phyloP scores from a whole-genome alignment of 805 yeast genomes.

The Yarrowia porcina region DNA sequence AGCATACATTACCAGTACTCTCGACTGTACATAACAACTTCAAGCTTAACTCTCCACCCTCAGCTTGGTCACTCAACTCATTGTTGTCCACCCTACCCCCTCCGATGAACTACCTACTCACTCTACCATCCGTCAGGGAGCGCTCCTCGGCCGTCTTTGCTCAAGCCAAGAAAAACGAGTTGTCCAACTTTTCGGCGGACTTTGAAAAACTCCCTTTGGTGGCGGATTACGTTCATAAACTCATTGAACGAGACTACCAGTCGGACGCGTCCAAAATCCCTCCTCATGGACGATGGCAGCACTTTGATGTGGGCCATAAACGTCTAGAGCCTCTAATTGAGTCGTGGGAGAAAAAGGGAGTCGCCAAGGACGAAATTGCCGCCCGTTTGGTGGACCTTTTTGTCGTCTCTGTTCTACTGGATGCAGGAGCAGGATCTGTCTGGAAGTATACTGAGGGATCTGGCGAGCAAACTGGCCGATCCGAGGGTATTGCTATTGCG shows the following conservation, averaged over 20 bases:
- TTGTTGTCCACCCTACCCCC: not conserved
- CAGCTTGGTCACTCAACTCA: no score
- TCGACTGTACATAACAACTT: no score
- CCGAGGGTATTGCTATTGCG: constrained; percentile 66
- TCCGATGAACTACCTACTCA: constrained; percentile 40
- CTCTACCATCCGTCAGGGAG: constrained; percentile 57
- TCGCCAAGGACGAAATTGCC: constrained; percentile 47
- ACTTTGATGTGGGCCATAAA: constrained; percentile 52
- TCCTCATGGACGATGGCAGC: constrained; percentile 68
- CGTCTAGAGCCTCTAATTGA: constrained; percentile 47
- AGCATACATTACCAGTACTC: not conserved
- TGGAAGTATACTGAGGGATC: constrained; percentile 51
- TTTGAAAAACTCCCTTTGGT: constrained; percentile 43
- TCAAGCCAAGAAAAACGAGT: constrained; percentile 41
- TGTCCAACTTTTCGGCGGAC: constrained; percentile 48
- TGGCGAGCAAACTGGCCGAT: constrained; percentile 42
- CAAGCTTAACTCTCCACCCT: no score
- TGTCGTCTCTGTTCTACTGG: constrained; percentile 58
- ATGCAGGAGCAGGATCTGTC: constrained; percentile 64
- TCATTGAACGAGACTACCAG: constrained; percentile 48
- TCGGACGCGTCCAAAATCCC: constrained; percentile 49
- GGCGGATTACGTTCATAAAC: constrained; percentile 46
- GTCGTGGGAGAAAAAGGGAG: constrained; percentile 39
- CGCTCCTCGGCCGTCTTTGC: constrained; percentile 46
- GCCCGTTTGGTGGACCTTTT: constrained; percentile 55